Evolutionary conservation across 768 basidiomycete genomes (phyloP).

Genomic region (Polyporus arcularius): DNA sequence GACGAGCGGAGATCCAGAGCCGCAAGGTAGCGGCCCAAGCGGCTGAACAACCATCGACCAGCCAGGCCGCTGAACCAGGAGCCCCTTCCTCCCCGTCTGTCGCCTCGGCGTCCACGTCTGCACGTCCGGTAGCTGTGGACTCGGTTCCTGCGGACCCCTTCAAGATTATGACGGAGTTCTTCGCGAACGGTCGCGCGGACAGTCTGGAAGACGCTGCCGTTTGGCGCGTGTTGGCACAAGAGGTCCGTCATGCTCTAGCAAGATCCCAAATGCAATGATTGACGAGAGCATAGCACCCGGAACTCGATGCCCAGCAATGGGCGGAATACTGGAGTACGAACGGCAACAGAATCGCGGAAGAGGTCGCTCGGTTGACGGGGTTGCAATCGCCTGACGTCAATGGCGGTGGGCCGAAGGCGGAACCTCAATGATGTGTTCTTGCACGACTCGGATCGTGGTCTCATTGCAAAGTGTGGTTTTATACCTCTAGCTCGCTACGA

Average conservation of each 20-base stretch:
- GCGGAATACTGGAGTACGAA: background rate
- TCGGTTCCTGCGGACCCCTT: conserved; percentile 32
- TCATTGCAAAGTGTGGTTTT: no score
- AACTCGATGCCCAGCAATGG: conserved; percentile 8
- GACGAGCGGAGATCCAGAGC: conserved; percentile 51
- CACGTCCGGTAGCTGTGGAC: conserved; percentile 15
- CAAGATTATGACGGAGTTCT: conserved; percentile 49
- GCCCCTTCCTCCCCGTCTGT: background rate
- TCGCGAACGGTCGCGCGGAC: conserved; percentile 52
- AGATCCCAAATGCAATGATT: background rate
- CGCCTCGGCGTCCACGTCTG: background rate
- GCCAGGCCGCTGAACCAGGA: background rate
- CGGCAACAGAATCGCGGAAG: background rate
- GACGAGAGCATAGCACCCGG: conserved; percentile 3
- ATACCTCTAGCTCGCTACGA: no score
- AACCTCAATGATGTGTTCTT: background rate
- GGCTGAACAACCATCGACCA: background rate
- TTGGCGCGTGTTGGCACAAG: conserved; percentile 49
- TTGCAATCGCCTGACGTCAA: background rate
- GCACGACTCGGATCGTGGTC: background rate
- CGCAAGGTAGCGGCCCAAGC: conserved; percentile 38
- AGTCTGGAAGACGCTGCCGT: conserved; percentile 48
- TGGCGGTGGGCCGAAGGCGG: background rate
- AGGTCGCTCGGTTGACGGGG: background rate
- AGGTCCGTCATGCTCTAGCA: conserved; percentile 38